A percentile compares a stretch with the other conserved stretches of the same genome.
Evolutionary conservation across 352 stramenopile species (phyloP).

Genomic region (Phytophthora europaea): DNA sequence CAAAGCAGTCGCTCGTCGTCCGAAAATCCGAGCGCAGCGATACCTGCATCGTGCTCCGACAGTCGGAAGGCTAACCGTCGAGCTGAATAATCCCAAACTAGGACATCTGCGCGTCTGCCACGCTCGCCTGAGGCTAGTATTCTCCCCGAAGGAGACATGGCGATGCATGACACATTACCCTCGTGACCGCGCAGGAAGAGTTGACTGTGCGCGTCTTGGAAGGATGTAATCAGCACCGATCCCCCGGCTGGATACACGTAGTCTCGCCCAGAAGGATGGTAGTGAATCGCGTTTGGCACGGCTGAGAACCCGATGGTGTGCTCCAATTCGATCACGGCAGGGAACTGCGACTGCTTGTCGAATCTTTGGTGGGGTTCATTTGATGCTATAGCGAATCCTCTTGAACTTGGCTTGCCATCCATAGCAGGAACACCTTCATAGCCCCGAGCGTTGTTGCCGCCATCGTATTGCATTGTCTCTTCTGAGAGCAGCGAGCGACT

Average conservation of each 20-base stretch:
- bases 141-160: conserved; percentile 77
- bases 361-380: conserved; percentile 4
- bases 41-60: conserved; percentile 92
- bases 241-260: conserved; percentile 92
- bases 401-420: conserved; percentile 19
- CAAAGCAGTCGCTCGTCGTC: conserved; percentile 92
- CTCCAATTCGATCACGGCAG: conserved; percentile 85
- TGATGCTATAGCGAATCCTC: conserved; percentile 8
- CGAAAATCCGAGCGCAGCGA: conserved; percentile 90
- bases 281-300: conserved; percentile 86
- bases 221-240: conserved; percentile 83
- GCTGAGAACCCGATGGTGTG: conserved; percentile 94
- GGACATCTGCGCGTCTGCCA: conserved; percentile 83
- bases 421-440: conserved; percentile 26
- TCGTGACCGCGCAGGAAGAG: conserved; percentile 89
- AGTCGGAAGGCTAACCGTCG: conserved; percentile 84
- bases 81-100: conserved; percentile 91
- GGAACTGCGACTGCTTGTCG: conserved; percentile 24
- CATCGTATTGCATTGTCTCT: conserved; percentile 42
- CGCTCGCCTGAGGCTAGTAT: conserved; percentile 90
- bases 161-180: conserved; percentile 82
- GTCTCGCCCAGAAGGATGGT: conserved; percentile 81
- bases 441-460: conserved; percentile 26
- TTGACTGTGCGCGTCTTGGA: conserved; percentile 85
- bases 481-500: background rate